These are phyloP conservation scores for Leucaena leucocephala DNA, from an alignment of 306 rosid species.

Conservation along the genomic window DNA sequence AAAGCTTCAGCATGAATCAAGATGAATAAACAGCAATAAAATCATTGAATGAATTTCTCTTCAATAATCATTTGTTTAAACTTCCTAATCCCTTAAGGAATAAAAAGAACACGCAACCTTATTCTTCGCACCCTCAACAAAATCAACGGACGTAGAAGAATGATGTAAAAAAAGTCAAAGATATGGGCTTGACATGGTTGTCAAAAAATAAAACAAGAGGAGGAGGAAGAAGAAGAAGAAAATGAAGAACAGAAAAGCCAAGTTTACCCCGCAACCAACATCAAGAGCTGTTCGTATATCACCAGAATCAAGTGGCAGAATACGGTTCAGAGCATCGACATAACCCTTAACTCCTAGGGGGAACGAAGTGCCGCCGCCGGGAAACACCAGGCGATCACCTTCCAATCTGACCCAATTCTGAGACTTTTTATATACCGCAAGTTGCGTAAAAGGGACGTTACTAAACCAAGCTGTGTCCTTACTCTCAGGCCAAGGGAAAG, in stretches of 20 bases:
- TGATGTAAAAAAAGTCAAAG: background rate
- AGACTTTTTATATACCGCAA: conserved; percentile 49
- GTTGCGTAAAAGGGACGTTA: conserved; percentile 51
- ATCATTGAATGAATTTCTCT: background rate
- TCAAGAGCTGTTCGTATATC: conserved; percentile 53
- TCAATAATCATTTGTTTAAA: background rate
- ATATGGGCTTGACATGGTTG: background rate
- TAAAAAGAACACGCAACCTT: background rate
- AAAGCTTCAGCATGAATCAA: conserved; percentile 3
- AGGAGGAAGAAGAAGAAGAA: background rate
- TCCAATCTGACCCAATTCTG: conserved; percentile 58
- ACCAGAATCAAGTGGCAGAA: conserved; percentile 47
- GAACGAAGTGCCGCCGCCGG: conserved; percentile 64
- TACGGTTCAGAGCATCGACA: conserved; percentile 34
- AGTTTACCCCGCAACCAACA: conserved; percentile 56
- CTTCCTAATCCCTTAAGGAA: background rate
- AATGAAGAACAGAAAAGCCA: background rate
- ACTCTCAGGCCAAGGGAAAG: conserved; percentile 53
- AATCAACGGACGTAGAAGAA: background rate
- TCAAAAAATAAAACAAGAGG: background rate
- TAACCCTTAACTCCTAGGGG: conserved; percentile 47
- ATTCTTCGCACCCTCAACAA: background rate
- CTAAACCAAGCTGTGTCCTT: conserved; percentile 54
- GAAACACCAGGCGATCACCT: conserved; percentile 49
- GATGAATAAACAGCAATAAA: conserved; percentile 1